Evolutionary conservation across 1,139 yeast genomes (phyloP), one percentile per base, ranked within the genome.

Genomic region (Magnusiomyces clavatus): DNA sequence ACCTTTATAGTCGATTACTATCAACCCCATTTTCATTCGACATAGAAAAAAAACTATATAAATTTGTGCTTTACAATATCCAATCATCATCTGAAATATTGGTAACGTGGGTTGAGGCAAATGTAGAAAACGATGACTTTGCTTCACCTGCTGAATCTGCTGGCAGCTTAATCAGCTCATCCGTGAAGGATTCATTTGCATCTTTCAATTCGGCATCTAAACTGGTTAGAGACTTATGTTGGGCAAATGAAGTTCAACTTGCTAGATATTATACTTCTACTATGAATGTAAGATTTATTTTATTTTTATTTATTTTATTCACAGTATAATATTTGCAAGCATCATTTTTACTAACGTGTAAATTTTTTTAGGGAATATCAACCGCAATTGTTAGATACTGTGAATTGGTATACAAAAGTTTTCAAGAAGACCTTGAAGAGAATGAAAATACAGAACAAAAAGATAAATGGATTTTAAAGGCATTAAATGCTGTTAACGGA

Each of bases 101-200:
- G 2, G 59, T 65, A 3, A 64, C 69, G 2, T 80, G 83, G 60
- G 80, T 83, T 2, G 70, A 71, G 35, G 75, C 78, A 34, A 81
- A 88, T 0, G 61, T 85, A 11, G 72, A 73, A 19, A 72, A 70
- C 20, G 95, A 86, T 62, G 61, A 61, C 0, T 84, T 82, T 65
- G 68, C 73, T 54, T 82, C 85, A 0, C 34, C 43, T 1, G 78
- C 79, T 58, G 60, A 74, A 3, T 74, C 69, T 0, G 67, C 72
- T 56, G 68, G 62, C 0, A 60, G 63, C 17, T 60, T 68, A 40
- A 72, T 70, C 59, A 75, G 81, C 51, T 71, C 80, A 1, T 84
- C 92, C 0, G 86, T 85, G 1, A 65, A 77, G 34, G 95, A 86
- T 62, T 75, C 84, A 20, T 83, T 85, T 64, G 73, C 80, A 8